Conservation (phyloP, 1,284 basidiomycete genomes). For the Pseudozyma pruni region DNA sequence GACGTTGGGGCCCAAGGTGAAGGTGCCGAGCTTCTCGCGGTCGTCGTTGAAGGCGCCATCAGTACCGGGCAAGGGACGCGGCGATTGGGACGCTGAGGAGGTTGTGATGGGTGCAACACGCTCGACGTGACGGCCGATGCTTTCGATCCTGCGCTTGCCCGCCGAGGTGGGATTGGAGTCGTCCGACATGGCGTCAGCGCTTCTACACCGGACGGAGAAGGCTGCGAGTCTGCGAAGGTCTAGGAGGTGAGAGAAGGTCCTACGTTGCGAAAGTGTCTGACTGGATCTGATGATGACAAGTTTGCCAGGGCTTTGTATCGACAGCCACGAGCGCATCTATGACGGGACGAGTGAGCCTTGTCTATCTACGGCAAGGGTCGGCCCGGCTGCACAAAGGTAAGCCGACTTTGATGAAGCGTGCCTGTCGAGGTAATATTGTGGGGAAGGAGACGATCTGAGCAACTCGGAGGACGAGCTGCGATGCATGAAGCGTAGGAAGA, state of each 20-base stretch:
- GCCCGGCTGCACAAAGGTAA: no score
- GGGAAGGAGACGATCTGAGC: no score
- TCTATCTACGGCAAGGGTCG: no score
- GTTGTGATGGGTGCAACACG: constrained; percentile 32
- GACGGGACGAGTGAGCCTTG: no score
- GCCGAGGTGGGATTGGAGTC: constrained; percentile 21
- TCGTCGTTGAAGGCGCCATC: constrained; percentile 19
- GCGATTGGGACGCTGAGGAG: constrained; percentile 14
- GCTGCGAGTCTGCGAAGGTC: no score
- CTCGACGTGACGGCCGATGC: constrained; percentile 43
- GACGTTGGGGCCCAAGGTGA: constrained; percentile 63
- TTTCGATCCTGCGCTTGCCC: constrained; percentile 35
- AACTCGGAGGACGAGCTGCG: no score
- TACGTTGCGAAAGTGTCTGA: not conserved
- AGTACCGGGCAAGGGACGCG: constrained; percentile 15
- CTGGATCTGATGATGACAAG: no score
- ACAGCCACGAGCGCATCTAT: no score
- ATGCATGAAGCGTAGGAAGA: no score
- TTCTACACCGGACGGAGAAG: not conserved
- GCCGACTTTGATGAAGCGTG: no score
- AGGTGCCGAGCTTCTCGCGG: constrained; percentile 53
- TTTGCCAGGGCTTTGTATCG: no score
- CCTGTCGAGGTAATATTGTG: no score
- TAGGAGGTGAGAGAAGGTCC: not conserved
- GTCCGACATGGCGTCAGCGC: constrained; percentile 20